phyloP scores from a whole-genome alignment of 2,329 filamentous ascomycete species.

The Scedosporium aurantiacum region DNA sequence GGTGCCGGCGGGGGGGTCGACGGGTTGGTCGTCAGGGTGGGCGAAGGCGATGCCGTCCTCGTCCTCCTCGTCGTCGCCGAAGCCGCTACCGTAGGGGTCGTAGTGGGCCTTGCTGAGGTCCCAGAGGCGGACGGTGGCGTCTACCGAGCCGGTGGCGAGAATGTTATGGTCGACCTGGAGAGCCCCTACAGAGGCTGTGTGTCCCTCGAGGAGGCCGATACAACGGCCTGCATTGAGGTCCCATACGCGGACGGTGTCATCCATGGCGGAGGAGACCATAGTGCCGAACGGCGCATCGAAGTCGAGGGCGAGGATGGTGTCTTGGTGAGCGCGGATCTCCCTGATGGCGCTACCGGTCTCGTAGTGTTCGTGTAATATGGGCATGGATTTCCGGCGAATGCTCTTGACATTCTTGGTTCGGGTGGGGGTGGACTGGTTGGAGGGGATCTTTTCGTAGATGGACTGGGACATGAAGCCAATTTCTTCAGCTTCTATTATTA shows the following conservation, averaged over 20 bases:
- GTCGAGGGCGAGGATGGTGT: slow-evolving; percentile 80
- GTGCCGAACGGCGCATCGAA: slow-evolving; percentile 97
- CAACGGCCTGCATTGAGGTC: slow-evolving; percentile 89
- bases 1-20: slow-evolving; percentile 64
- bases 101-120: slow-evolving; percentile 85
- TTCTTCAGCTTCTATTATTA: slow-evolving; percentile 38
- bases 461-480: slow-evolving; percentile 89
- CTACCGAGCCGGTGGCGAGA: slow-evolving; percentile 85
- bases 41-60: slow-evolving; percentile 64
- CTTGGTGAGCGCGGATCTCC: slow-evolving; percentile 78
- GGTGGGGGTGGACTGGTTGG: slow-evolving; percentile 37
- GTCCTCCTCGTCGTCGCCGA: slow-evolving; percentile 46
- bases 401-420: slow-evolving; percentile 43
- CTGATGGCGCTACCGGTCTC: slow-evolving; percentile 80
- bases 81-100: slow-evolving; percentile 54
- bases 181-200: slow-evolving; percentile 84
- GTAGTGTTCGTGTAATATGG: slow-evolving; percentile 90
- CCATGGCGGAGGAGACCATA: slow-evolving; percentile 81
- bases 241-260: slow-evolving; percentile 93
- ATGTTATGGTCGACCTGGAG: slow-evolving; percentile 94
- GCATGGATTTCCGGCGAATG: slow-evolving; percentile 72
- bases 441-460: slow-evolving; percentile 84
- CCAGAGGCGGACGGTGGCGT: slow-evolving; percentile 91
- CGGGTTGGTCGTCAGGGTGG: slow-evolving; percentile 53
- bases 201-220: slow-evolving; percentile 83